Conservation (phyloP, 805 yeast genomes). For the Zygosaccharomyces gambellarensis region DNA sequence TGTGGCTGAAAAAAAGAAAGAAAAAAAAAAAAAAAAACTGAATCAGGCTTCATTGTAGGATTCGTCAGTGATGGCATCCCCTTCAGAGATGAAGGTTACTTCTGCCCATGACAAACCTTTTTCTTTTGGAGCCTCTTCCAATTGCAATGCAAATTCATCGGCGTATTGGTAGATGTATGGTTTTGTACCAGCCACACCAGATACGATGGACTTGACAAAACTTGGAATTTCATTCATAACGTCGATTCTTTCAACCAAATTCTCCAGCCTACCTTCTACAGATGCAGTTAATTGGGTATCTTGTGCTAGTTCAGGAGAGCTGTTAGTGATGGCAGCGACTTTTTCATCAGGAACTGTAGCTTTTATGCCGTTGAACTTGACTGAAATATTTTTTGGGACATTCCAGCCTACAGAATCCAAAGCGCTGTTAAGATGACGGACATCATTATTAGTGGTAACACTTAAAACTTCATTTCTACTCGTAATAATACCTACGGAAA, state of each 20-base stretch:
- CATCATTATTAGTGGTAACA: constrained; percentile 62
- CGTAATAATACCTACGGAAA: constrained; percentile 72
- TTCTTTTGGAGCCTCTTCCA: constrained; percentile 18
- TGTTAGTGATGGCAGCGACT: constrained; percentile 21
- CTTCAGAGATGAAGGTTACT: constrained; percentile 34
- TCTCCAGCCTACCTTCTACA: constrained; percentile 55
- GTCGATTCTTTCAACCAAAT: constrained; percentile 83
- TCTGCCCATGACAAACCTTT: constrained; percentile 33
- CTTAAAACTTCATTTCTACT: constrained; percentile 57
- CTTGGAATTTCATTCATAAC: constrained; percentile 96
- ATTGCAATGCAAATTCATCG: constrained; percentile 33
- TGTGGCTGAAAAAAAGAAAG: background rate
- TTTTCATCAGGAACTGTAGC: constrained; percentile 43
- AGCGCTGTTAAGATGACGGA: constrained; percentile 50
- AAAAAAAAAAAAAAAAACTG: constrained; percentile 1
- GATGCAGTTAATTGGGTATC: constrained; percentile 38
- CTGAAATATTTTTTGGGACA: constrained; percentile 64
- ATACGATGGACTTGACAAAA: constrained; percentile 86
- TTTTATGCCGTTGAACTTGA: constrained; percentile 50
- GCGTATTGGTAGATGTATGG: constrained; percentile 95
- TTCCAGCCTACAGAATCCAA: constrained; percentile 89
- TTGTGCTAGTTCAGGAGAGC: constrained; percentile 1
- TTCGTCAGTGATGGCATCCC: constrained; percentile 28
- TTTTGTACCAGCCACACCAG: constrained; percentile 92
- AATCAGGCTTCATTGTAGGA: constrained; percentile 20